Percentiles rank a stretch among this genome's conserved stretches.
These are phyloP conservation scores for Wickerhamiella spandovensis DNA, from an alignment of 805 yeast species.

Conservation along the genomic window DNA sequence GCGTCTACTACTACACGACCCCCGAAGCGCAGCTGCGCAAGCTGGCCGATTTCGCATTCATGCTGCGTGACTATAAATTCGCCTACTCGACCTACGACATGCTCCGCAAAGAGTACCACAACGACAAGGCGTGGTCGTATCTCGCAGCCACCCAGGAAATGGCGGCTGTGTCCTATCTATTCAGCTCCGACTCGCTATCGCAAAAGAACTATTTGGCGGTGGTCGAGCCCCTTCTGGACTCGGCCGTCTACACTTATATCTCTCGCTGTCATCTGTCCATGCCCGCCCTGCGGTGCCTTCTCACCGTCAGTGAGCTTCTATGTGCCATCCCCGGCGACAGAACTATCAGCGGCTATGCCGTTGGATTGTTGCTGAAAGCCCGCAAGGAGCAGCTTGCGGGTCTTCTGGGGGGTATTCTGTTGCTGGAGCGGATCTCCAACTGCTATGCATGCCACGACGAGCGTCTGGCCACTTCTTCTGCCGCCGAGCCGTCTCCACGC, in stretches of 20 bases:
- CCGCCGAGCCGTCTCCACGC: constrained; percentile 31
- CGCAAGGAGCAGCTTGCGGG: constrained; percentile 28
- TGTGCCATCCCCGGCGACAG: constrained; percentile 29
- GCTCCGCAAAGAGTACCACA: constrained; percentile 59
- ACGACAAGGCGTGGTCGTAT: constrained; percentile 68
- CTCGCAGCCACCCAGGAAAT: constrained; percentile 82
- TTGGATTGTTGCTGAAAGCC: constrained; percentile 33
- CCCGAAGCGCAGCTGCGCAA: constrained; percentile 60
- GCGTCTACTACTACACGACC: constrained; percentile 5
- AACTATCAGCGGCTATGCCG: constrained; percentile 33
- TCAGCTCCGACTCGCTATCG: constrained; percentile 32
- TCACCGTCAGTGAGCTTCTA: constrained; percentile 61
- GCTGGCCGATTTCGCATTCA: constrained; percentile 84
- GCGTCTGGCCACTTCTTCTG: constrained; percentile 7
- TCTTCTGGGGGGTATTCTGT: constrained; percentile 34
- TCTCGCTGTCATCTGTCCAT: constrained; percentile 58
- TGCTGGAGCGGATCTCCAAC: constrained; percentile 41
- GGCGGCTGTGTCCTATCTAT: constrained; percentile 58
- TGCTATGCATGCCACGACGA: constrained; percentile 31
- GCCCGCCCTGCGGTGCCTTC: constrained; percentile 54
- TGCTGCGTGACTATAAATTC: constrained; percentile 76
- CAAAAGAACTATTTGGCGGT: constrained; percentile 39
- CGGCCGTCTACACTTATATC: constrained; percentile 58
- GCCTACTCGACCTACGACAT: constrained; percentile 77
- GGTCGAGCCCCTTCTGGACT: constrained; percentile 51